These are phyloP conservation scores for Aspergillus puulaauensis DNA, from an alignment of 2,329 filamentous ascomycete genomes.

Conservation along the genomic window DNA sequence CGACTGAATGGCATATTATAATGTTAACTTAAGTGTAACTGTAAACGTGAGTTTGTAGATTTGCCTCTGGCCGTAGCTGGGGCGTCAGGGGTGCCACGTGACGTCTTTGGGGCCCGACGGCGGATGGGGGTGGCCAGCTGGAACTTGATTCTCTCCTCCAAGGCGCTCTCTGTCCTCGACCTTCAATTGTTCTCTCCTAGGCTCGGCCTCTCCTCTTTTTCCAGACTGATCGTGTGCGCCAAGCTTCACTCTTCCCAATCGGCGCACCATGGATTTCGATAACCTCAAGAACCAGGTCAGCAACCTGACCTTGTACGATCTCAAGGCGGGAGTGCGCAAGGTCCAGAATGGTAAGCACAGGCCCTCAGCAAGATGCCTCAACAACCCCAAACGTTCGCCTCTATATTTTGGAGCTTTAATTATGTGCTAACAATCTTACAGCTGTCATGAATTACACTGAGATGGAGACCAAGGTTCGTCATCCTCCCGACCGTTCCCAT, in stretches of 20 bases:
- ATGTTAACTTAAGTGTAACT: neutral
- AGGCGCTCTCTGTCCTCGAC: slow-evolving; percentile 1
- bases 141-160: slow-evolving; percentile 16
- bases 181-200: slow-evolving; percentile 2
- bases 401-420: neutral
- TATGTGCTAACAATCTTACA: slow-evolving; percentile 39
- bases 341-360: slow-evolving; percentile 81
- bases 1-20: slow-evolving; percentile 1
- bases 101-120: slow-evolving; percentile 22
- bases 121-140: slow-evolving; percentile 14
- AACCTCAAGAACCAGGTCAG: slow-evolving; percentile 82
- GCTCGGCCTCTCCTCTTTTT: neutral
- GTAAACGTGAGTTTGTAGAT: neutral
- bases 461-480: slow-evolving; percentile 69
- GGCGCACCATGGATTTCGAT: slow-evolving; percentile 73
- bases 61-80: neutral
- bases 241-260: slow-evolving; percentile 6
- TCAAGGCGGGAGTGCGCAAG: slow-evolving; percentile 93
- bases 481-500: slow-evolving; percentile 15
- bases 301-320: slow-evolving; percentile 89
- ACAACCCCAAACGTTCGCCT: neutral
- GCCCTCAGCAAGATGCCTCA: neutral
- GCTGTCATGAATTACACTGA: slow-evolving; percentile 98
- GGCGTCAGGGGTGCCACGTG: slow-evolving; percentile 34
- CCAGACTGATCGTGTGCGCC: slow-evolving; percentile 10